phyloP scores from a whole-genome alignment of 176 grass and related monocot species.

The Oryza meridionalis region DNA sequence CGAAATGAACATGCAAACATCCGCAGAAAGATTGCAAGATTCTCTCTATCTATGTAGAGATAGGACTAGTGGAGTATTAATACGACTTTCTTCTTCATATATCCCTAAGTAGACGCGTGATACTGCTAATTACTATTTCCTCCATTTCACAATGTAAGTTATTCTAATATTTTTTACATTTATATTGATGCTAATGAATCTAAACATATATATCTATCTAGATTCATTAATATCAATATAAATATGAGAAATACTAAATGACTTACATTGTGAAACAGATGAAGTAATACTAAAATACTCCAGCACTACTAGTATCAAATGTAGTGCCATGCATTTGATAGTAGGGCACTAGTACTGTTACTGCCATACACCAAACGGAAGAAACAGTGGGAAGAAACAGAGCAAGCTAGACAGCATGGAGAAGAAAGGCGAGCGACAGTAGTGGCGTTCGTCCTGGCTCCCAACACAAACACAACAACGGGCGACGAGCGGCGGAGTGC shows the following conservation, averaged over 20 bases:
- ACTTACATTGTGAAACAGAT: too few relatives aligned
- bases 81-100: neutral
- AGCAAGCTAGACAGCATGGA: neutral
- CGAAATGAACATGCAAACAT: neutral
- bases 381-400: neutral
- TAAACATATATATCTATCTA: too few relatives aligned
- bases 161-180: too few relatives aligned
- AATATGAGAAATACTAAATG: too few relatives aligned
- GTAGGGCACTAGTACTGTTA: neutral
- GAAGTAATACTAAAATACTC: neutral
- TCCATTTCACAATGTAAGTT: too few relatives aligned
- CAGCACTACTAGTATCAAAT: neutral
- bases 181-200: too few relatives aligned
- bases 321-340: neutral
- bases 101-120: neutral
- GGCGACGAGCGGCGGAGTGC: conserved; percentile 17
- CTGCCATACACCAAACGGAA: neutral
- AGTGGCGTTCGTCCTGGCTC: conserved; percentile 12
- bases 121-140: neutral
- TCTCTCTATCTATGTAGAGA: neutral
- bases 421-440: neutral
- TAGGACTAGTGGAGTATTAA: too few relatives aligned
- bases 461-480: neutral
- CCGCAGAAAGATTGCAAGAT: neutral
- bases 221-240: too few relatives aligned